phyloP scores from a whole-genome alignment of 306 rosid genomes.

The Corylus heterophylla region DNA sequence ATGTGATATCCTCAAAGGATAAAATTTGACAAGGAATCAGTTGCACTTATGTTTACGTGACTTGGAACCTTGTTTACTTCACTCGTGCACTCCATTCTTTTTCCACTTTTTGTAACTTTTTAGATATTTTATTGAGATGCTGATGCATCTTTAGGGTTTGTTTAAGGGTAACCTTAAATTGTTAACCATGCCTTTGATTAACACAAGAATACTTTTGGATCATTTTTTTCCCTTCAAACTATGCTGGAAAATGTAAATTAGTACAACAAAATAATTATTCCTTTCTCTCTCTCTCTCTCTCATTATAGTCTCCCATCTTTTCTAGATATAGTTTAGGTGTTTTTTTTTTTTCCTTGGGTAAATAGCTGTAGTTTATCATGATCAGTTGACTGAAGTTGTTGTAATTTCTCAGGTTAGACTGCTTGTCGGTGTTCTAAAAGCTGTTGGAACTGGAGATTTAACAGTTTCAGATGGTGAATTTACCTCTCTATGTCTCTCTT shows the following conservation, averaged over 20 bases:
- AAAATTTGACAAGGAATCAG: too few relatives aligned
- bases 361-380: constrained; percentile 3
- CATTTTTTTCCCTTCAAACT: not conserved
- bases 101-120: not conserved
- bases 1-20: not conserved
- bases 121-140: not conserved
- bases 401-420: constrained; percentile 68
- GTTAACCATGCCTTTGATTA: not conserved
- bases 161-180: not conserved
- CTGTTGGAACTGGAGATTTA: constrained; percentile 70
- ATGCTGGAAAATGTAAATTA: not conserved
- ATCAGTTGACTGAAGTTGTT: constrained; percentile 12
- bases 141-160: not conserved
- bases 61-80: not conserved
- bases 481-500: constrained; percentile 10
- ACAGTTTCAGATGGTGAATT: constrained; percentile 63
- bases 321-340: not conserved
- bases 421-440: constrained; percentile 85
- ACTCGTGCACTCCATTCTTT: not conserved
- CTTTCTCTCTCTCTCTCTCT: not conserved
- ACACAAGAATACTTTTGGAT: not conserved
- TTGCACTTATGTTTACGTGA: too few relatives aligned
- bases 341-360: not conserved
- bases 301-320: not conserved
- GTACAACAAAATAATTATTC: not conserved